phyloP scores from a whole-genome alignment of 805 yeast species.

The Yarrowia sp. region DNA sequence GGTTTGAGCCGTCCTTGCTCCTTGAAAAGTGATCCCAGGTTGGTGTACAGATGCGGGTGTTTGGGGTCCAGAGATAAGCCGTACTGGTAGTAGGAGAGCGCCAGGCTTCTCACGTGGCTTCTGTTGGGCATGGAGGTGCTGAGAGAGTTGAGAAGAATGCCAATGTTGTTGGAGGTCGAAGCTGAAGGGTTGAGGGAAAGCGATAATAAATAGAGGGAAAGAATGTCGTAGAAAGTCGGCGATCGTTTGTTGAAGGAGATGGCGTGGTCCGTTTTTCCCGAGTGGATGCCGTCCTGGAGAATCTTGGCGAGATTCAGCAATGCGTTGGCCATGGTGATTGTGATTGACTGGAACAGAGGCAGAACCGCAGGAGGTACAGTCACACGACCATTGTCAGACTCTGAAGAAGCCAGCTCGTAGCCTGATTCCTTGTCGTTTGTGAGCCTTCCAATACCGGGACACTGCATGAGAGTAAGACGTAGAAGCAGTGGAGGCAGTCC shows the following conservation, averaged over 20 bases:
- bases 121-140: background rate
- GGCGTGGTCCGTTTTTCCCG: background rate
- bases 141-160: slow-evolving; percentile 47
- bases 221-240: slow-evolving; percentile 44
- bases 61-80: slow-evolving; percentile 48
- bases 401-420: background rate
- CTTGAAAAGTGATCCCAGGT: slow-evolving; percentile 48
- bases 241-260: slow-evolving; percentile 43
- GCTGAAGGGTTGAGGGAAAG: slow-evolving; percentile 48
- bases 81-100: slow-evolving; percentile 47
- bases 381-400: slow-evolving; percentile 6
- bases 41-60: slow-evolving; percentile 51
- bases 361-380: slow-evolving; percentile 11
- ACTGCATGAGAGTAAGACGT: slow-evolving; percentile 8
- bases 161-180: slow-evolving; percentile 50
- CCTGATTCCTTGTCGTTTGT: background rate
- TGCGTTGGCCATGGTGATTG: slow-evolving; percentile 43
- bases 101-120: slow-evolving; percentile 42
- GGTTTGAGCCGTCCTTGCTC: slow-evolving; percentile 47
- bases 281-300: slow-evolving; percentile 48
- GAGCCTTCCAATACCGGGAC: slow-evolving; percentile 14
- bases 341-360: slow-evolving; percentile 12
- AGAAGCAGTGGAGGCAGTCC: slow-evolving; percentile 30
- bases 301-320: slow-evolving; percentile 49
- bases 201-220: slow-evolving; percentile 47